Conservation (phyloP, 805 yeast genomes). For the Teunomyces panamensis region DNA sequence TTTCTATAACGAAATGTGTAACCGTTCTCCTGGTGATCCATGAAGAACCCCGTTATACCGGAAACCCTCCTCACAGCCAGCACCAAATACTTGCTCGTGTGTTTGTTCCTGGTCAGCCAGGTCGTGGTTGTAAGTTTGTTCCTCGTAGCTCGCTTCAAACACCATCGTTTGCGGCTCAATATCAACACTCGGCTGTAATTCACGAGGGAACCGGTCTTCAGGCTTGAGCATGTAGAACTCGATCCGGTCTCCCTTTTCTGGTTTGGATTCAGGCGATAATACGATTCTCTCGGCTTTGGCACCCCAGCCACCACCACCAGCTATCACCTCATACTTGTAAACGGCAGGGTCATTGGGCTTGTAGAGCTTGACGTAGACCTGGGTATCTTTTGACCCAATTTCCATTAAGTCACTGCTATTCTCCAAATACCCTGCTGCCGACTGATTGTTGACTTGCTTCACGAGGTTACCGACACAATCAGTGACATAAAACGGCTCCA, state of each 20-base stretch:
- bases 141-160: conserved; percentile 35
- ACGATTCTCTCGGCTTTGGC: conserved; percentile 65
- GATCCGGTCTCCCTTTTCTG: conserved; percentile 44
- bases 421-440: conserved; percentile 60
- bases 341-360: conserved; percentile 12
- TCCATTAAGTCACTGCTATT: conserved; percentile 38
- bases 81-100: conserved; percentile 20
- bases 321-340: conserved; percentile 51
- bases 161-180: not conserved
- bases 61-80: conserved; percentile 35
- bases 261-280: conserved; percentile 54
- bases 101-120: conserved; percentile 5
- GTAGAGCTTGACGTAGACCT: conserved; percentile 36
- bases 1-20: conserved; percentile 7
- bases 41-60: conserved; percentile 25
- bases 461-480: conserved; percentile 55
- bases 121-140: conserved; percentile 18
- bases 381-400: conserved; percentile 41
- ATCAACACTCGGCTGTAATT: not conserved
- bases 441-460: conserved; percentile 49
- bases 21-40: conserved; percentile 25
- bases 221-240: conserved; percentile 47
- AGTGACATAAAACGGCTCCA: conserved; percentile 41
- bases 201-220: conserved; percentile 18
- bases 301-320: conserved; percentile 81